These are phyloP conservation scores for Mayamaea pseudoterrestris DNA, from an alignment of 108 stramenopile species.

Conservation along the genomic window DNA sequence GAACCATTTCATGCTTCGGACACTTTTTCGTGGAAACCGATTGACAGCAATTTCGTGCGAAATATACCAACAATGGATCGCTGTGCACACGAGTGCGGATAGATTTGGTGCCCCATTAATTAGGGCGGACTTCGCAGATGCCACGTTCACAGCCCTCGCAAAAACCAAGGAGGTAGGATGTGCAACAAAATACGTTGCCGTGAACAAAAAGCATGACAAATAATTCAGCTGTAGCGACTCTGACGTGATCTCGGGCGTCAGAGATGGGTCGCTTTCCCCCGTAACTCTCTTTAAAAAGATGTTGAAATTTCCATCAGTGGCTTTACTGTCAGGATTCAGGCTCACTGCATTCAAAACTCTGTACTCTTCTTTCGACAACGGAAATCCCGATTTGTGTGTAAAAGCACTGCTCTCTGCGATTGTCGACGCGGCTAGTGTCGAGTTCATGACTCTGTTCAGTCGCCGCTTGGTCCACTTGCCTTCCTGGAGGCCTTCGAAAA, in stretches of 20 bases:
- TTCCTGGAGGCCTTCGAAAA: constrained; percentile 27
- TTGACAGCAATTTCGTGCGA: constrained; percentile 1
- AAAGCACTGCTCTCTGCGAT: too few relatives aligned
- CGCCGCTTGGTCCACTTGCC: constrained; percentile 19
- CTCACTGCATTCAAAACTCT: constrained; percentile 11
- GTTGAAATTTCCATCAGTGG: not conserved
- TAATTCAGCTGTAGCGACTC: constrained; percentile 42
- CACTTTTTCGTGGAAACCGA: not conserved
- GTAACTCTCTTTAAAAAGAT: not conserved
- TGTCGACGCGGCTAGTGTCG: not conserved
- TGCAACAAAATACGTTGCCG: too few relatives aligned
- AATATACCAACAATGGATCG: constrained; percentile 29
- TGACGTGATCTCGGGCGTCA: too few relatives aligned
- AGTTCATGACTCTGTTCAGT: constrained; percentile 1
- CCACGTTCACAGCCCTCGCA: constrained; percentile 19
- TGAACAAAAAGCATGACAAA: too few relatives aligned
- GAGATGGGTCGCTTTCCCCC: too few relatives aligned
- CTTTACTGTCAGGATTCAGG: too few relatives aligned
- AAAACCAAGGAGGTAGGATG: constrained; percentile 51
- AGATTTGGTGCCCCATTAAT: constrained; percentile 55
- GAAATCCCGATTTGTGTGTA: too few relatives aligned
- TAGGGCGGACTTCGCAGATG: constrained; percentile 31
- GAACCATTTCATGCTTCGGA: not conserved
- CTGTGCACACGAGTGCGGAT: constrained; percentile 44
- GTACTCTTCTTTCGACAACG: too few relatives aligned